Percentiles rank a stretch among this genome's conserved stretches.
Conservation (phyloP, 495 filamentous ascomycete species). For the Recurvomyces mirabilis region DNA sequence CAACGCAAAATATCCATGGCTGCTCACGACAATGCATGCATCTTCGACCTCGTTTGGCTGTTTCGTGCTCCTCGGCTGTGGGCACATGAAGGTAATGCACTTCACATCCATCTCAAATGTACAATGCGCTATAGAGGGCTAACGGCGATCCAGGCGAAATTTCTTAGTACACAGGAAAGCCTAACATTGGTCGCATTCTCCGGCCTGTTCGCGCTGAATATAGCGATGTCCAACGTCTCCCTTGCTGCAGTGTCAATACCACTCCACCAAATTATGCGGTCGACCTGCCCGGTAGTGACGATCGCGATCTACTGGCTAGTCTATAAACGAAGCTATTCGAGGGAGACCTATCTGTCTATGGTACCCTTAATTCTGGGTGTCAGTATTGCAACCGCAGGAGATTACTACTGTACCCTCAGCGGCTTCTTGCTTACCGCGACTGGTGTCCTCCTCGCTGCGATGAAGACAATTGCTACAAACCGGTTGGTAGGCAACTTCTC, state of each 20-base stretch:
- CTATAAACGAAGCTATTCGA: slow-evolving; percentile 38
- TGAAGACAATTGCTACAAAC: slow-evolving; percentile 49
- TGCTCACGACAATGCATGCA: slow-evolving; percentile 45
- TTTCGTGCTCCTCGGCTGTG: slow-evolving; percentile 35
- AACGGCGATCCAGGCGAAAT: too few relatives aligned
- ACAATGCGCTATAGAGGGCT: too few relatives aligned
- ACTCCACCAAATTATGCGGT: slow-evolving; percentile 50
- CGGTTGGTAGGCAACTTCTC: slow-evolving; percentile 42
- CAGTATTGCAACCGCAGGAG: slow-evolving; percentile 44
- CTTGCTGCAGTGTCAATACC: slow-evolving; percentile 46
- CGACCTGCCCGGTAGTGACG: slow-evolving; percentile 44
- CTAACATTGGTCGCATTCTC: slow-evolving; percentile 41
- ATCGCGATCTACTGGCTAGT: slow-evolving; percentile 43
- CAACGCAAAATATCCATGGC: slow-evolving; percentile 45
- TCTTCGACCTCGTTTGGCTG: slow-evolving; percentile 41
- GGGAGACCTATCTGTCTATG: slow-evolving; percentile 43
- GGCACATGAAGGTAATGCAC: slow-evolving; percentile 38
- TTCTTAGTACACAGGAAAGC: slow-evolving; percentile 37
- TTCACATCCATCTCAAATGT: too few relatives aligned
- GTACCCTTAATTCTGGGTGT: slow-evolving; percentile 47
- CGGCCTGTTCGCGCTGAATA: slow-evolving; percentile 47
- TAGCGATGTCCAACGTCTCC: slow-evolving; percentile 46
- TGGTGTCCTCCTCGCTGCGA: slow-evolving; percentile 42
- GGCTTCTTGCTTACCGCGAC: slow-evolving; percentile 44
- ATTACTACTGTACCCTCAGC: slow-evolving; percentile 44